These are phyloP conservation scores for Apiotrichum mycotoxinovorans DNA, from an alignment of 1,284 basidiomycete genomes.

Conservation along the genomic window DNA sequence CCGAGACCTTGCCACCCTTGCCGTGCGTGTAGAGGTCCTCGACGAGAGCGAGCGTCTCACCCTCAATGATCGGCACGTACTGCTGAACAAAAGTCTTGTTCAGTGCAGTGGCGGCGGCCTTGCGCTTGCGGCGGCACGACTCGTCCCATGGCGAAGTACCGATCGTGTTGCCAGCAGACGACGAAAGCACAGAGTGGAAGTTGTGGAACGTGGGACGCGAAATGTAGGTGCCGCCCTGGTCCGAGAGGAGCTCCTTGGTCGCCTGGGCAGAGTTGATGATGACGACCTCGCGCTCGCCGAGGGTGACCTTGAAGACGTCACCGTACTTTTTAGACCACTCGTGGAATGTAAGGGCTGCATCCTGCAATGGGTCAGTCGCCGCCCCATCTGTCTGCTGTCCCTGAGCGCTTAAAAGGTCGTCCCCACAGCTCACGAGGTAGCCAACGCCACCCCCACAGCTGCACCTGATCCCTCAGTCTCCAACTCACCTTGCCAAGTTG, in stretches of 20 bases:
- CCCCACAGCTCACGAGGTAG: too few relatives aligned
- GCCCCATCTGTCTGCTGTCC: too few relatives aligned
- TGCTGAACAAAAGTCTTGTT: conserved; percentile 16
- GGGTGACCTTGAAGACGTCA: conserved; percentile 21
- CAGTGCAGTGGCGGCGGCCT: conserved; percentile 19
- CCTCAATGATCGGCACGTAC: conserved; percentile 22
- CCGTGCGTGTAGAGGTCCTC: conserved; percentile 18
- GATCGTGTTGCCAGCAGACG: conserved; percentile 18
- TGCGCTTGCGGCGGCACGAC: conserved; percentile 22
- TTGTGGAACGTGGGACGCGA: conserved; percentile 22
- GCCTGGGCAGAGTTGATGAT: conserved; percentile 22
- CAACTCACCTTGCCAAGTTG: conserved; percentile 10
- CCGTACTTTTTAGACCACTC: conserved; percentile 23
- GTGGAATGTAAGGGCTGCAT: conserved; percentile 17
- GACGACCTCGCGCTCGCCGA: conserved; percentile 24
- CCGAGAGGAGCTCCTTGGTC: conserved; percentile 19
- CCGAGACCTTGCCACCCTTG: conserved; percentile 13
- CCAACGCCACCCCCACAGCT: too few relatives aligned
- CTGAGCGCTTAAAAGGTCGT: too few relatives aligned
- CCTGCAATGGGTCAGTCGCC: not conserved
- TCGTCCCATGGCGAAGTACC: conserved; percentile 24
- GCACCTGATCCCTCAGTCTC: too few relatives aligned
- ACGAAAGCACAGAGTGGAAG: conserved; percentile 17
- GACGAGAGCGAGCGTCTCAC: conserved; percentile 20
- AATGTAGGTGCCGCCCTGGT: conserved; percentile 20